These are phyloP conservation scores for Nepenthes gracilis DNA, from an alignment of 148 eudicot species.

Conservation along the genomic window DNA sequence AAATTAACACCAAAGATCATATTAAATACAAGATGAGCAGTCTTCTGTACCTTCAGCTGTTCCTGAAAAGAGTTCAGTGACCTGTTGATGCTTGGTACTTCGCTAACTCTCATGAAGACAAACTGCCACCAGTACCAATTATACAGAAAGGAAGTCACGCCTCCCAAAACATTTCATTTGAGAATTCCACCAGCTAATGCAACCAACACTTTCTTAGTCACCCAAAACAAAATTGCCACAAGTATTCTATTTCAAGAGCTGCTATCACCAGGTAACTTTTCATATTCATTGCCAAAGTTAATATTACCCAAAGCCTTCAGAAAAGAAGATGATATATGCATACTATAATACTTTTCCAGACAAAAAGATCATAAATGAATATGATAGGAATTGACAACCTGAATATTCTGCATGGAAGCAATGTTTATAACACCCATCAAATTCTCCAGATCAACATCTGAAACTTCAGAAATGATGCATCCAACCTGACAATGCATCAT, in stretches of 20 bases:
- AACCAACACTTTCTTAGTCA: too few relatives aligned
- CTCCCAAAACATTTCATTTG: neutral
- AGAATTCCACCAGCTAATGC: neutral
- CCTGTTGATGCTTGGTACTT: constrained; percentile 18
- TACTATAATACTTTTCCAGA: neutral
- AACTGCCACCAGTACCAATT: constrained; percentile 24
- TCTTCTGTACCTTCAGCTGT: constrained; percentile 31
- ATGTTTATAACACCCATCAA: constrained; percentile 29
- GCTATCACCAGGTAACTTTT: neutral
- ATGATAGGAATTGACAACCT: constrained; percentile 24
- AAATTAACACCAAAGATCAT: too few relatives aligned
- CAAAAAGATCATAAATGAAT: too few relatives aligned
- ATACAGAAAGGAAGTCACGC: neutral
- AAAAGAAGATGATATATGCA: neutral
- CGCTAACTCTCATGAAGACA: constrained; percentile 31
- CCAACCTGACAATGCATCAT: constrained; percentile 33
- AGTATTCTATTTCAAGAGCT: neutral
- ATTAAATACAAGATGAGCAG: too few relatives aligned
- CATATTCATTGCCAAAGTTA: neutral
- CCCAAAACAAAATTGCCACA: too few relatives aligned
- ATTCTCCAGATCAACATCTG: constrained; percentile 42
- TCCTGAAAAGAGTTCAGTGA: constrained; percentile 25
- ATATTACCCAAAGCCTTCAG: neutral
- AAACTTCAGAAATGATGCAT: constrained; percentile 25
- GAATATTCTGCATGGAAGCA: constrained; percentile 38